Evolutionary conservation across 441 rosid species (phyloP).

Genomic region (Eruca vesicaria): DNA sequence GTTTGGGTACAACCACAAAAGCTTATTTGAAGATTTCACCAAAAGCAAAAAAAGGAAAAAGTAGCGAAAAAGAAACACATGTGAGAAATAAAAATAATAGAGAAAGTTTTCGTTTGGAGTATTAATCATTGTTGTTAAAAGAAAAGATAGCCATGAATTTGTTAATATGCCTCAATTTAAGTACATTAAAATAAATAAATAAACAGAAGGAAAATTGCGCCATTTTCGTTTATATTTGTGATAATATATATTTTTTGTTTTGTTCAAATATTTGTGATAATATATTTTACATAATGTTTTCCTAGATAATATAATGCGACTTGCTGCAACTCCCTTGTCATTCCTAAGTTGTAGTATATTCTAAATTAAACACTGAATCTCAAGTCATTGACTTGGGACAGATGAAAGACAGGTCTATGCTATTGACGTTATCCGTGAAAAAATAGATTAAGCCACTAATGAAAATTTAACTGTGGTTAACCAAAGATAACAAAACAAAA

Average conservation of each 20-base stretch:
- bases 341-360: background rate
- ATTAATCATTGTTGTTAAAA: background rate
- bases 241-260: no score
- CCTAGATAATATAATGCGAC: background rate
- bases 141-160: background rate
- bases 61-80: background rate
- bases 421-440: background rate
- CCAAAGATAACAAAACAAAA: background rate
- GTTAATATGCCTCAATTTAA: background rate
- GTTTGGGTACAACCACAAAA: conserved; percentile 32
- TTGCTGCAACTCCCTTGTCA: background rate
- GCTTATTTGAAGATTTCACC: conserved; percentile 33
- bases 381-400: background rate
- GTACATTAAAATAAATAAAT: background rate
- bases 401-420: background rate
- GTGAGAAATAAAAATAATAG: background rate
- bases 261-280: background rate
- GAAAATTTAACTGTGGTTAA: background rate
- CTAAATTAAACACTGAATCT: background rate
- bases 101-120: background rate
- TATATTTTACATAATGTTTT: background rate
- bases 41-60: conserved; percentile 36
- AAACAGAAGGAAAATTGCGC: background rate
- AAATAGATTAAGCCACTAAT: background rate
- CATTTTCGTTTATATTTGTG: background rate